Evolutionary conservation across 306 rosid species (phyloP).

Genomic region (Rosa chinensis): DNA sequence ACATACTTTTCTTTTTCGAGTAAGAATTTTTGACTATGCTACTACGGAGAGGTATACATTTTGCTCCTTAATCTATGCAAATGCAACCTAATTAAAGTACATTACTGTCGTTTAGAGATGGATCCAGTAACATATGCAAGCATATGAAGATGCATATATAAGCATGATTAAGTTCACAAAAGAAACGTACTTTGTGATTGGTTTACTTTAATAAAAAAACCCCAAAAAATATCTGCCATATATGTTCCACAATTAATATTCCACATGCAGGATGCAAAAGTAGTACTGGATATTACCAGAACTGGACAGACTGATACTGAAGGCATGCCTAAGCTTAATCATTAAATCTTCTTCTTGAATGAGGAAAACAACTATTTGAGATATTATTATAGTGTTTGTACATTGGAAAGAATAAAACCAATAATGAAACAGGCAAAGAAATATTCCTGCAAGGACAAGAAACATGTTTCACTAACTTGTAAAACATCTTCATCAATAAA

Average conservation of each 20-base stretch:
- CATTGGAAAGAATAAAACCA: background rate
- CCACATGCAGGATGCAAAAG: background rate
- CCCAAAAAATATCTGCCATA: background rate
- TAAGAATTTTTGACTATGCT: background rate
- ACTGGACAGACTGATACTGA: conserved; percentile 3
- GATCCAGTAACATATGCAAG: background rate
- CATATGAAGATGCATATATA: background rate
- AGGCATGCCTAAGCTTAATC: conserved; percentile 9
- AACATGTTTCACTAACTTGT: background rate
- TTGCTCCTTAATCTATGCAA: background rate
- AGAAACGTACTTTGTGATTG: background rate
- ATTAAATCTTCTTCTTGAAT: background rate
- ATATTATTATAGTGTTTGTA: background rate
- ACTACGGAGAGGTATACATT: background rate
- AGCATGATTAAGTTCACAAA: background rate
- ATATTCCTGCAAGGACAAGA: conserved; percentile 2
- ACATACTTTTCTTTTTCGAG: background rate
- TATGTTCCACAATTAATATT: background rate
- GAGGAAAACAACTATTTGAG: background rate
- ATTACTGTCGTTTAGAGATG: background rate
- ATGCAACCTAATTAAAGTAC: background rate
- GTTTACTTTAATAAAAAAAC: background rate
- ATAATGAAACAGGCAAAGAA: background rate
- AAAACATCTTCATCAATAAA: background rate
- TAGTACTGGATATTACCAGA: conserved; percentile 3